A percentile compares a stretch with the other conserved stretches of the same genome.
phyloP scores from a whole-genome alignment of 441 rosid species.

The Euphorbia celastroides region DNA sequence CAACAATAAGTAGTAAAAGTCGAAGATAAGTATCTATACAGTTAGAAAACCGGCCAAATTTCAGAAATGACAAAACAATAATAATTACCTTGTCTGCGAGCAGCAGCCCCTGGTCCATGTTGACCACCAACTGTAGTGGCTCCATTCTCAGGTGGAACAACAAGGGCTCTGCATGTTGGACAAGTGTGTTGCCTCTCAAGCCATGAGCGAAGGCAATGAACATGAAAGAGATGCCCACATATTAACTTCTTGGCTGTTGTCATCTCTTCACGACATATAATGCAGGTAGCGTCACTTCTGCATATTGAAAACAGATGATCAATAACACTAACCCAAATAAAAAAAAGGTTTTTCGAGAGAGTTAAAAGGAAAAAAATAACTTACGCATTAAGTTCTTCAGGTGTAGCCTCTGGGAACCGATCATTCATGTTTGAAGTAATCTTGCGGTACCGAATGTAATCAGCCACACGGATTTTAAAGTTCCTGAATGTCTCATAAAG shows the following conservation, averaged over 20 bases:
- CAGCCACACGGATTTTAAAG: conserved; percentile 89
- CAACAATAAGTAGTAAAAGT: not conserved
- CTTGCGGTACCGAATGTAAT: conserved; percentile 82
- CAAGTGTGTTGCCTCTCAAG: conserved; percentile 95
- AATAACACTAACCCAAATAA: conserved; percentile 15
- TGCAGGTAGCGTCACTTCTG: conserved; percentile 97
- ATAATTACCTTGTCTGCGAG: conserved; percentile 53
- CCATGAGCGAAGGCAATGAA: conserved; percentile 98
- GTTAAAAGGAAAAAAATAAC: conserved; percentile 23
- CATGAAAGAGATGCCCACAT: conserved; percentile 96
- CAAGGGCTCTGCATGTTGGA: conserved; percentile 93
- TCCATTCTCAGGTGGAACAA: conserved; percentile 76
- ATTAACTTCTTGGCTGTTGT: conserved; percentile 81
- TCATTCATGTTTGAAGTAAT: conserved; percentile 97
- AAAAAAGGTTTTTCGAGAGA: conserved; percentile 1
- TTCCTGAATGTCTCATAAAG: conserved; percentile 96
- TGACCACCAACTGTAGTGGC: conserved; percentile 47
- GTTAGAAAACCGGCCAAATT: not conserved
- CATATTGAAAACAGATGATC: conserved; percentile 26
- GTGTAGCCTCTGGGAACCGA: conserved; percentile 91
- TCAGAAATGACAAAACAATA: not conserved
- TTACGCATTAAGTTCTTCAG: conserved; percentile 84
- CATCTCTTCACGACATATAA: conserved; percentile 98
- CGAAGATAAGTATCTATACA: not conserved
- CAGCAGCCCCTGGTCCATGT: conserved; percentile 44